These are phyloP conservation scores for Mycogone perniciosa DNA, from an alignment of 2,329 filamentous ascomycete genomes.

Conservation along the genomic window DNA sequence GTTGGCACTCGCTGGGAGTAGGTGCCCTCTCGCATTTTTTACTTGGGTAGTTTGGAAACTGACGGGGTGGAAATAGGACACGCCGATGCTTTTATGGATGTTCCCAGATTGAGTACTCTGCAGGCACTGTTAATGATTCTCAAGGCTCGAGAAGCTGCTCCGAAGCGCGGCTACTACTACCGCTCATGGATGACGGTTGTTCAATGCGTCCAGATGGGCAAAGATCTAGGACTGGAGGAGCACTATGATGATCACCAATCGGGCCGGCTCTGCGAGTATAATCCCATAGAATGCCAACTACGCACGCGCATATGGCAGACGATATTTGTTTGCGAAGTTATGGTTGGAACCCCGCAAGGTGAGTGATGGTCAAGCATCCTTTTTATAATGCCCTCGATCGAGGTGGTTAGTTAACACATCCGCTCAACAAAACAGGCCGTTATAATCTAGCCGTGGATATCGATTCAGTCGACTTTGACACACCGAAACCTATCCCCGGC, in stretches of 20 bases:
- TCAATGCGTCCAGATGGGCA: constrained; percentile 86
- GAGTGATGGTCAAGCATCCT: constrained; percentile 6
- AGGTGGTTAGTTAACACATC: neutral
- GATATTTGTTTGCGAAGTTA: constrained; percentile 77
- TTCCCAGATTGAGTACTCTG: constrained; percentile 82
- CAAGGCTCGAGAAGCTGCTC: constrained; percentile 86
- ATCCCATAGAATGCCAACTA: constrained; percentile 68
- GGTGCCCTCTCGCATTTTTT: constrained; percentile 17
- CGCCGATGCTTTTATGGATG: constrained; percentile 88
- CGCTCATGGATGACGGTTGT: constrained; percentile 96
- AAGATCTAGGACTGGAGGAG: constrained; percentile 83
- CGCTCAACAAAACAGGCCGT: constrained; percentile 47
- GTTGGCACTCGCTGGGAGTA: constrained; percentile 83
- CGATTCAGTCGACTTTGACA: constrained; percentile 68
- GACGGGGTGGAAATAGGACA: constrained; percentile 52
- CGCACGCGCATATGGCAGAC: constrained; percentile 88
- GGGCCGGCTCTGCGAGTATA: constrained; percentile 63
- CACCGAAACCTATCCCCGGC: constrained; percentile 57
- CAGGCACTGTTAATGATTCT: constrained; percentile 82
- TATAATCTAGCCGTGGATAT: constrained; percentile 70
- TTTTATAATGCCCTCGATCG: neutral
- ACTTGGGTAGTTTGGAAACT: neutral
- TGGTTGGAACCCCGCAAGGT: constrained; percentile 94
- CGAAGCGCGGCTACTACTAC: constrained; percentile 92
- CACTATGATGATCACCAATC: constrained; percentile 74